Conservation (phyloP, 805 yeast species). For the Schwanniomyces pseudopolymorphus region DNA sequence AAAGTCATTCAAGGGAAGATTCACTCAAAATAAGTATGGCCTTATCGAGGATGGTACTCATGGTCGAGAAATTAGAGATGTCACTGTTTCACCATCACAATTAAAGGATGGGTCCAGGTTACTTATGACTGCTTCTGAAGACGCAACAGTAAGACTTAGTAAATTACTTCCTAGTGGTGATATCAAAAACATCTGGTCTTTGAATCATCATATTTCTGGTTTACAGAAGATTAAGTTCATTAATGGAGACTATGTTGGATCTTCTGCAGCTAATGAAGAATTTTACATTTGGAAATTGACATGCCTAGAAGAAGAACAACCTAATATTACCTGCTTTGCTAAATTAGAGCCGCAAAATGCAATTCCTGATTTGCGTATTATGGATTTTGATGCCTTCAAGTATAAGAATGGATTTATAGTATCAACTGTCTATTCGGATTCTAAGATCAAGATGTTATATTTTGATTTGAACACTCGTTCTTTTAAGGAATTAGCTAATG, state of each 20-base stretch:
- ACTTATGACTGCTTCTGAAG: conserved; percentile 84
- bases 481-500: conserved; percentile 47
- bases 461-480: conserved; percentile 35
- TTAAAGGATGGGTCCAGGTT: conserved; percentile 35
- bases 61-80: conserved; percentile 86
- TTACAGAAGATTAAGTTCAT: conserved; percentile 72
- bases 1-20: conserved; percentile 22
- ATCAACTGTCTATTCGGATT: conserved; percentile 81
- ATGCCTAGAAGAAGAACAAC: conserved; percentile 25
- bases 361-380: conserved; percentile 82
- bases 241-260: conserved; percentile 42
- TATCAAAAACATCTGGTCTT: conserved; percentile 53
- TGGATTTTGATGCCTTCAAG: conserved; percentile 69
- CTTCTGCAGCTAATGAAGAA: conserved; percentile 86
- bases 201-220: conserved; percentile 86
- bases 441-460: conserved; percentile 66
- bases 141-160: conserved; percentile 71
- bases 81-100: conserved; percentile 48
- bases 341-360: conserved; percentile 53
- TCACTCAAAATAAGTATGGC: conserved; percentile 18
- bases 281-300: conserved; percentile 73
- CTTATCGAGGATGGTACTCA: conserved; percentile 65
- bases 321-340: conserved; percentile 50
- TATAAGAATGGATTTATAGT: conserved; percentile 49
- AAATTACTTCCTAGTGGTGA: conserved; percentile 38